Evolutionary conservation across 352 stramenopile species (phyloP).

Genomic region (Phytopythium ostracodes): DNA sequence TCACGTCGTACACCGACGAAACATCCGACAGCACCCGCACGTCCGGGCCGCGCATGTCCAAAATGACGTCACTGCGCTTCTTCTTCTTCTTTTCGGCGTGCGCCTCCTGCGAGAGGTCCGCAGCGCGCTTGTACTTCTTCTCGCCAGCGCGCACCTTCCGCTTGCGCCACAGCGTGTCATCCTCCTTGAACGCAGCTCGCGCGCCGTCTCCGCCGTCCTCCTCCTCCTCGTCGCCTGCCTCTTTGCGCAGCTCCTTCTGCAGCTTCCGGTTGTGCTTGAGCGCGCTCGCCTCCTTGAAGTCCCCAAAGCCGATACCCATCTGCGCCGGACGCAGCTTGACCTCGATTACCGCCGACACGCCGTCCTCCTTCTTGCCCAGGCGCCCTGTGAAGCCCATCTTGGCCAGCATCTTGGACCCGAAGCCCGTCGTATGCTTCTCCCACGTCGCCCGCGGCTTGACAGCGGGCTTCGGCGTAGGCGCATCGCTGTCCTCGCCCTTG

Average conservation of each 20-base stretch:
- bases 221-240: slow-evolving; percentile 45
- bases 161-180: slow-evolving; percentile 82
- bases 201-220: slow-evolving; percentile 20
- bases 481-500: not conserved
- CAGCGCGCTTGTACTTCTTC: slow-evolving; percentile 59
- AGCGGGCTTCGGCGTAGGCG: not conserved
- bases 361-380: slow-evolving; percentile 90
- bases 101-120: slow-evolving; percentile 55
- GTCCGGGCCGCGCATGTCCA: slow-evolving; percentile 88
- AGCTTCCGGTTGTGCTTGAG: slow-evolving; percentile 91
- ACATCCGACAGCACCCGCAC: slow-evolving; percentile 71
- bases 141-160: slow-evolving; percentile 38
- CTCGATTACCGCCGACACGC: slow-evolving; percentile 91
- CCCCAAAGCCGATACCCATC: slow-evolving; percentile 92
- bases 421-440: slow-evolving; percentile 97
- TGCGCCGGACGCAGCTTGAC: slow-evolving; percentile 91
- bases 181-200: slow-evolving; percentile 33
- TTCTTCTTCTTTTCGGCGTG: slow-evolving; percentile 40
- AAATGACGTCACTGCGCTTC: slow-evolving; percentile 60
- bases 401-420: slow-evolving; percentile 93
- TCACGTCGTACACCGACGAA: slow-evolving; percentile 58
- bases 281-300: slow-evolving; percentile 91
- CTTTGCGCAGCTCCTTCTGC: slow-evolving; percentile 89
- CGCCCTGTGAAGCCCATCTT: slow-evolving; percentile 96
- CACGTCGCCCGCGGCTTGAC: slow-evolving; percentile 50